Conservation (phyloP, 2,329 filamentous ascomycete species). For the Colletotrichum lini region DNA sequence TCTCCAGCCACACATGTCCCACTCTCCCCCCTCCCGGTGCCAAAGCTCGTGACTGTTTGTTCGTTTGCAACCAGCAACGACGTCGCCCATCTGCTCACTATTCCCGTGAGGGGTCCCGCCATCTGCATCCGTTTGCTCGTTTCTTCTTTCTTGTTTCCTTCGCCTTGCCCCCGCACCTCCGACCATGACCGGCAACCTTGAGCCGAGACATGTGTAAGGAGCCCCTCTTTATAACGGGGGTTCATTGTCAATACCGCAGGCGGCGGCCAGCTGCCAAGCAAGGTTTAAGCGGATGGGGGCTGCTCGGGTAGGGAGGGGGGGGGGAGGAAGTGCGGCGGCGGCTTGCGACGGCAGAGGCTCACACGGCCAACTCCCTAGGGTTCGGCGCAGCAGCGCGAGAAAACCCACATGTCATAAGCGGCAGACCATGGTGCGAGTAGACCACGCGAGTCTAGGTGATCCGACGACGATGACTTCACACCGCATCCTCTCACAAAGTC, state of each 20-base stretch:
- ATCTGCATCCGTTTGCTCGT: not conserved
- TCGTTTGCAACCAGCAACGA: constrained; percentile 2
- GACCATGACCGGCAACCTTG: constrained; percentile 8
- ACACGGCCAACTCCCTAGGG: no score
- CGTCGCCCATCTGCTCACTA: not conserved
- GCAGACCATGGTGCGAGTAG: constrained; percentile 18
- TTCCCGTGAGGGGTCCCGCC: not conserved
- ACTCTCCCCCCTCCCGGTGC: not conserved
- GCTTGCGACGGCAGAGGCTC: constrained; percentile 21
- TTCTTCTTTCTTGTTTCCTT: not conserved
- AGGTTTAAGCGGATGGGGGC: constrained; percentile 3
- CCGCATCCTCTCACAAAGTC: not conserved
- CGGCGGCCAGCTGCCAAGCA: constrained; percentile 4
- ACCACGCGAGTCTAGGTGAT: constrained; percentile 25
- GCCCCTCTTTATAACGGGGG: not conserved
- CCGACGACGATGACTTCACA: constrained; percentile 25
- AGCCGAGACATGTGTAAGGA: constrained; percentile 3
- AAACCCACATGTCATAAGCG: constrained; percentile 10
- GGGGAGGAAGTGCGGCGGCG: not conserved
- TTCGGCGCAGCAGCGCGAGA: not conserved
- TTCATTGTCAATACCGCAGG: not conserved
- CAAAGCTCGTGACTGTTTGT: not conserved
- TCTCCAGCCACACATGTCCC: constrained; percentile 9
- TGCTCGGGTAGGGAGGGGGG: not conserved
- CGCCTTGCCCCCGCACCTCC: not conserved